These are phyloP conservation scores for Linum usitatissimum DNA, from an alignment of 345 rosid species.

Conservation along the genomic window DNA sequence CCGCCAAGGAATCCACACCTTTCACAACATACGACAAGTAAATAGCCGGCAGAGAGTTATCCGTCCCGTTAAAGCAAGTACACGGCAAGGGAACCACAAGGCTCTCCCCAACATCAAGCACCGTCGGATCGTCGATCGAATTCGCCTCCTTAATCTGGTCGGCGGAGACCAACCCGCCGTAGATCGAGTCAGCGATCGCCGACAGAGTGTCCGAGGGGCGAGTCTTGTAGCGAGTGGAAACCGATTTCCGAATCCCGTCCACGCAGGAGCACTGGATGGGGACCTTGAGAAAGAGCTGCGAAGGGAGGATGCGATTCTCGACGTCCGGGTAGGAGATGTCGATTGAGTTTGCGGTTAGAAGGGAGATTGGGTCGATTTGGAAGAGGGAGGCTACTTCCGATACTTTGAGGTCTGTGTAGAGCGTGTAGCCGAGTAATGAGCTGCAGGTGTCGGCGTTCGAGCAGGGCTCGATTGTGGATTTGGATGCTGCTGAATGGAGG, in stretches of 20 bases:
- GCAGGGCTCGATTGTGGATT: slow-evolving; percentile 95
- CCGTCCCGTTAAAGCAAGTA: slow-evolving; percentile 84
- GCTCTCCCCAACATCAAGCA: slow-evolving; percentile 60
- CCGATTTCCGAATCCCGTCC: slow-evolving; percentile 80
- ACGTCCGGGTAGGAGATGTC: slow-evolving; percentile 87
- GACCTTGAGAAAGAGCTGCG: slow-evolving; percentile 65
- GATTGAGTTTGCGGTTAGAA: slow-evolving; percentile 75
- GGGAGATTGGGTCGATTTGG: slow-evolving; percentile 69
- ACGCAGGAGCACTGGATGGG: slow-evolving; percentile 80
- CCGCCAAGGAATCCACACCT: slow-evolving; percentile 51
- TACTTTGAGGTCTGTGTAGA: slow-evolving; percentile 87
- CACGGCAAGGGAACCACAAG: slow-evolving; percentile 84
- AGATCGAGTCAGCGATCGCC: slow-evolving; percentile 52
- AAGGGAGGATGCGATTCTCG: slow-evolving; percentile 85
- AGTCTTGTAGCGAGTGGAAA: slow-evolving; percentile 67
- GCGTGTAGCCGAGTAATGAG: slow-evolving; percentile 81
- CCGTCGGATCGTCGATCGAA: slow-evolving; percentile 49
- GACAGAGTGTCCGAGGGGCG: slow-evolving; percentile 67
- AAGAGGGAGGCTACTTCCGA: slow-evolving; percentile 86
- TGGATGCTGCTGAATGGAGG: slow-evolving; percentile 30
- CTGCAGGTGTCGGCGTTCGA: slow-evolving; percentile 66
- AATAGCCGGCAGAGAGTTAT: slow-evolving; percentile 67
- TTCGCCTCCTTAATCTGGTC: slow-evolving; percentile 88
- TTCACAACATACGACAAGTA: slow-evolving; percentile 78
- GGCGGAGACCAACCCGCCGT: slow-evolving; percentile 71